phyloP scores from a whole-genome alignment of 2,329 filamentous ascomycete species.

The Drechslera avenae region DNA sequence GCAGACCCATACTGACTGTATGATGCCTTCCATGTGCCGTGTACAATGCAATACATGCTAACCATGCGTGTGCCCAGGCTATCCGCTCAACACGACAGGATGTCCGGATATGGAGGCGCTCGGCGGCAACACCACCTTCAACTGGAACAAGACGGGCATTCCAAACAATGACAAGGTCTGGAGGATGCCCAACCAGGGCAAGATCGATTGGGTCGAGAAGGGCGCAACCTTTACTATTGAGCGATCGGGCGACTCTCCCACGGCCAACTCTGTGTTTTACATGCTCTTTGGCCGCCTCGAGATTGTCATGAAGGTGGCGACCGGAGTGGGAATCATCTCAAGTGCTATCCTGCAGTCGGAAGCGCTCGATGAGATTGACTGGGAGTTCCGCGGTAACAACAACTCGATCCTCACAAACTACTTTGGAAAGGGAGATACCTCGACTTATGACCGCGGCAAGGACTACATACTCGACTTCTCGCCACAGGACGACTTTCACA shows the following conservation, averaged over 20 bases:
- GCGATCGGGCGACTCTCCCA: conserved; percentile 75
- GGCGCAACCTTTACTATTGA: conserved; percentile 75
- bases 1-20: conserved; percentile 73
- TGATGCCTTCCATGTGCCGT: background rate
- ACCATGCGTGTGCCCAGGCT: conserved; percentile 51
- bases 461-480: conserved; percentile 35
- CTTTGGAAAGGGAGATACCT: conserved; percentile 61
- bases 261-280: conserved; percentile 67
- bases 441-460: conserved; percentile 55
- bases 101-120: conserved; percentile 77
- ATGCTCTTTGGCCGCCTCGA: conserved; percentile 61
- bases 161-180: conserved; percentile 56
- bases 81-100: conserved; percentile 69
- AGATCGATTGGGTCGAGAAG: conserved; percentile 64
- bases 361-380: conserved; percentile 61
- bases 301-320: conserved; percentile 54
- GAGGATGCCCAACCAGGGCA: conserved; percentile 68
- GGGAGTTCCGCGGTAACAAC: conserved; percentile 52
- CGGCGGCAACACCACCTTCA: conserved; percentile 60
- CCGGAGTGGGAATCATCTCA: conserved; percentile 57
- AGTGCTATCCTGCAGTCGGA: conserved; percentile 58
- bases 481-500: conserved; percentile 47
- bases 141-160: conserved; percentile 59
- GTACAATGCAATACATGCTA: background rate
- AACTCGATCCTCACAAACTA: conserved; percentile 57